These are phyloP conservation scores for Fraxinus baroniana DNA, from an alignment of 305 asterid genomes.

Conservation along the genomic window DNA sequence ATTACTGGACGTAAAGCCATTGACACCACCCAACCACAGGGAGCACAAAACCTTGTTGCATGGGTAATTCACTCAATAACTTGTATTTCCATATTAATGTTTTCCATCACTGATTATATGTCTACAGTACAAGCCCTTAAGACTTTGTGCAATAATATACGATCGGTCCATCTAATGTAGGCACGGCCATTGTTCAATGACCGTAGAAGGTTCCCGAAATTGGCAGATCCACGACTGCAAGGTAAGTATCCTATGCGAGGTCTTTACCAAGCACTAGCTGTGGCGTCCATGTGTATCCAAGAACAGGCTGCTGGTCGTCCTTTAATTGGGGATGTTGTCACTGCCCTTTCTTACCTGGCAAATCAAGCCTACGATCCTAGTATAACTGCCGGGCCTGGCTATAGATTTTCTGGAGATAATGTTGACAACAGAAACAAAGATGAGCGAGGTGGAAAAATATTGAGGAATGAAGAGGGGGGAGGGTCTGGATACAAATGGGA, in stretches of 20 bases:
- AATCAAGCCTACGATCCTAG: conserved; percentile 47
- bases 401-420: conserved; percentile 27
- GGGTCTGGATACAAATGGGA: conserved; percentile 55
- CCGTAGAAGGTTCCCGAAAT: conserved; percentile 44
- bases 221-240: conserved; percentile 50
- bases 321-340: conserved; percentile 53
- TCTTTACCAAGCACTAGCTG: conserved; percentile 57
- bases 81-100: background rate
- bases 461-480: conserved; percentile 44
- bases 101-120: background rate
- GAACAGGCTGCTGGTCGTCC: conserved; percentile 67
- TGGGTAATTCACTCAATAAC: conserved; percentile 32
- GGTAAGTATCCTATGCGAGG: conserved; percentile 57
- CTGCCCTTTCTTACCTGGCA: conserved; percentile 54
- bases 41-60: conserved; percentile 51
- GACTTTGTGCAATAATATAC: background rate
- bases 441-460: conserved; percentile 35
- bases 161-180: conserved; percentile 27
- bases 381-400: conserved; percentile 24
- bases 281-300: conserved; percentile 63
- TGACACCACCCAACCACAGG: conserved; percentile 47
- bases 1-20: conserved; percentile 61
- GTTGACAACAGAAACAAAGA: conserved; percentile 39
- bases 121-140: background rate
- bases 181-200: conserved; percentile 57